Evolutionary conservation across 805 yeast genomes (phyloP), one percentile per base, ranked within the genome.

Genomic region (Teunomyces funiuensis): DNA sequence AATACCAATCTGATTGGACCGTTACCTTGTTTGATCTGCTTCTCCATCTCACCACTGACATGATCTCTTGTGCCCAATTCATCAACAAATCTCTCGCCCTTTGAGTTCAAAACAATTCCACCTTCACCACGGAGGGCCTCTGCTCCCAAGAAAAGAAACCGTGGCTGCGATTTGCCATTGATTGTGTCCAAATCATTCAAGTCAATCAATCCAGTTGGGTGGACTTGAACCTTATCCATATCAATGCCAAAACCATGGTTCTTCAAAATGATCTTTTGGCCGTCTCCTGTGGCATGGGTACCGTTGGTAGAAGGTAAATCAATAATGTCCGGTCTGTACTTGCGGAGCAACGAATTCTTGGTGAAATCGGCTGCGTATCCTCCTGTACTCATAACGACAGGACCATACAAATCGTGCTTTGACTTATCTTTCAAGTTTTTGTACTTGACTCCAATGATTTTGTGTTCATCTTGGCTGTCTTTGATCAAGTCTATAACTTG

Each of bases 71-170:
- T 76, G 2, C 80, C 77, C 37, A 80, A 66, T 54, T 80, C 85
- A 53, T 80, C 79, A 25, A 77, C 77, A 57, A 80, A 80, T 37
- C 85, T 63, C 36, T 74, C 72, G 23, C 83, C 83, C 41, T 66
- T 63, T 10, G 58, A 54, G 51, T 78, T 74, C 36, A 81, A 54
- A 56, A 81, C 67, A 28, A 81, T 66, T 0, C 85, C 86, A 23
- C 86, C 86, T 57, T 77, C 83, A 11, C 85, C 85, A 44, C 85
- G 65, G 26, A 81, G 63, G 5, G 83, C 83, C 56, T 80, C 85
- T 2, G 85, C 85, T 6, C 85, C 85, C 31, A 81, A 62, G 45
- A 78, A 76, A 42, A 78, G 65, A 53, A 78, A 79, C 43, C 81
- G 66, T 1, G 79, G 79, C 5, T 50, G 45, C 13, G 53, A 55